phyloP scores from a whole-genome alignment of 2,329 filamentous ascomycete species.

The Epichloe sp. region DNA sequence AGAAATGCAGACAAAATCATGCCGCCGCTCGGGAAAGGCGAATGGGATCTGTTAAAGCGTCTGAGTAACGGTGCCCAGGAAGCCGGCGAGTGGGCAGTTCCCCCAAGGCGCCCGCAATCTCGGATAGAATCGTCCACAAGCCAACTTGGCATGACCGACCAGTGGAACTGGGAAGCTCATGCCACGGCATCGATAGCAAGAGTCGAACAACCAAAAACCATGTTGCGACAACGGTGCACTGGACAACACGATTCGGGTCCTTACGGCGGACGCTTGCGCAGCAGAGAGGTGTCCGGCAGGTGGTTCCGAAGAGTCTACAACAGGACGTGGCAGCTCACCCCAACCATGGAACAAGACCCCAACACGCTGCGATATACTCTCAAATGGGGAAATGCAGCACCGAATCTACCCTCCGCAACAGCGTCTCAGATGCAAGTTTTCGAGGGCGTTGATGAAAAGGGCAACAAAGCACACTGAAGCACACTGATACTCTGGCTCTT shows the following conservation, averaged over 20 bases:
- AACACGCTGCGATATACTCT: slow-evolving; percentile 22
- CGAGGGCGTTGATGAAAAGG: slow-evolving; percentile 25
- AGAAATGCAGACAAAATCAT: slow-evolving; percentile 30
- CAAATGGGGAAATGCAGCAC: slow-evolving; percentile 30
- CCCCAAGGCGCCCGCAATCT: slow-evolving; percentile 16
- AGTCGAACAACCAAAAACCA: slow-evolving; percentile 24
- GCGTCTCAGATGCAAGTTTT: slow-evolving; percentile 32
- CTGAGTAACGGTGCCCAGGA: slow-evolving; percentile 30
- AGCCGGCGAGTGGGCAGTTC: slow-evolving; percentile 23
- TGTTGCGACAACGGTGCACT: slow-evolving; percentile 19
- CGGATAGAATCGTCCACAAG: not conserved
- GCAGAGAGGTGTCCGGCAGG: slow-evolving; percentile 23
- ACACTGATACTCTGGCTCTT: not conserved
- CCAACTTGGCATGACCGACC: not conserved
- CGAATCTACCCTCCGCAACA: slow-evolving; percentile 17
- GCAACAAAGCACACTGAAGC: slow-evolving; percentile 7
- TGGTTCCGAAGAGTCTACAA: slow-evolving; percentile 35
- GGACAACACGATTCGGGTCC: slow-evolving; percentile 24
- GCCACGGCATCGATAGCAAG: slow-evolving; percentile 24
- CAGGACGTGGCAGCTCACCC: slow-evolving; percentile 30
- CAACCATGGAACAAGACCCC: slow-evolving; percentile 26
- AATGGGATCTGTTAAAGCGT: slow-evolving; percentile 42
- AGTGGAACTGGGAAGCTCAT: slow-evolving; percentile 31
- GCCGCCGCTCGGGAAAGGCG: slow-evolving; percentile 38
- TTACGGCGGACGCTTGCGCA: slow-evolving; percentile 21